Conservation (phyloP, 805 yeast genomes). For the Candida insectorum region DNA sequence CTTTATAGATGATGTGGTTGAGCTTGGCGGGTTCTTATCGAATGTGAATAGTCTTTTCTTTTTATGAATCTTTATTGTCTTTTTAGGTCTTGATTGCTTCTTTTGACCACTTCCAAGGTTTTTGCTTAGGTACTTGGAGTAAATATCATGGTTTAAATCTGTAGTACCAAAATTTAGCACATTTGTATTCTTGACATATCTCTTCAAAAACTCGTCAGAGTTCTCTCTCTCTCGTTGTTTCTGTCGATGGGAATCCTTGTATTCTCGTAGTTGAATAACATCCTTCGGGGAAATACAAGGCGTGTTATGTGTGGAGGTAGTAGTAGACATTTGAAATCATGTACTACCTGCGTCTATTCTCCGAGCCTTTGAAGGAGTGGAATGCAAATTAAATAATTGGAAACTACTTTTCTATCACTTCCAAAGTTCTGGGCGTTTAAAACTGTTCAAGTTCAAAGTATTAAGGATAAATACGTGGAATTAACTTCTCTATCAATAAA, state of each 20-base stretch:
- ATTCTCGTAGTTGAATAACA: slow-evolving; percentile 3
- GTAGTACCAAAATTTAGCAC: slow-evolving; percentile 3
- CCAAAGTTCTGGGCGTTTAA: no score
- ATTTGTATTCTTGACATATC: slow-evolving; percentile 8
- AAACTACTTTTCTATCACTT: no score
- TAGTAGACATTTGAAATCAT: no score
- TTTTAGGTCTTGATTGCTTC: background rate
- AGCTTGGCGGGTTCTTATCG: background rate
- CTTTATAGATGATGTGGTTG: background rate
- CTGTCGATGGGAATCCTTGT: slow-evolving; percentile 6
- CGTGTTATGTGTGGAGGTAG: slow-evolving; percentile 10
- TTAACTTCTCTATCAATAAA: no score
- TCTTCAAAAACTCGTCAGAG: slow-evolving; percentile 10
- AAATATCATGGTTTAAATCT: slow-evolving; percentile 3
- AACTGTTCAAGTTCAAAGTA: no score
- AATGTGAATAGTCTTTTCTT: background rate
- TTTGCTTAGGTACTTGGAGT: slow-evolving; percentile 6
- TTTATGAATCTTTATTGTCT: background rate
- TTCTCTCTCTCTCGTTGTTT: background rate
- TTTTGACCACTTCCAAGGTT: slow-evolving; percentile 1
- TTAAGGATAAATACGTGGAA: no score
- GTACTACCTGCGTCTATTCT: no score
- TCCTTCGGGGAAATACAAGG: slow-evolving; percentile 8
- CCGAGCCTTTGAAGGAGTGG: no score
- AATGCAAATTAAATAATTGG: no score